A percentile compares a stretch with the other conserved stretches of the same genome.
Evolutionary conservation across 2,329 filamentous ascomycete species (phyloP).

Genomic region (Monilinia vaccinii-corymbosi): DNA sequence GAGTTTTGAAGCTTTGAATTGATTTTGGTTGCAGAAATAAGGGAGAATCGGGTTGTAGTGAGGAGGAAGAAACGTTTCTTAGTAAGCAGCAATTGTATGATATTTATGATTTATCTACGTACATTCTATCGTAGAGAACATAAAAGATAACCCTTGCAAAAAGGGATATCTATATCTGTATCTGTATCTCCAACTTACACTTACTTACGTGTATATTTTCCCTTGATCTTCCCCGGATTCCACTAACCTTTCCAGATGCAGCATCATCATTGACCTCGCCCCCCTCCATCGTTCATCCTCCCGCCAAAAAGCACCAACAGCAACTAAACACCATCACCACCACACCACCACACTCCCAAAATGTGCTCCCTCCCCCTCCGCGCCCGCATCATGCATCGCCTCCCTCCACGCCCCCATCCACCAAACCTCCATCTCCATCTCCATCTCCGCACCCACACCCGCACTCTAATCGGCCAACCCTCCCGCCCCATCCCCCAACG

Average conservation of each 20-base stretch:
- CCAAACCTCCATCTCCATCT: neutral
- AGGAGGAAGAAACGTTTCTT: too few relatives aligned
- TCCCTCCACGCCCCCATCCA: constrained; percentile 16
- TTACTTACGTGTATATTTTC: neutral
- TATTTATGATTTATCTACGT: too few relatives aligned
- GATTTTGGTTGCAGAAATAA: too few relatives aligned
- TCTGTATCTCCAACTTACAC: too few relatives aligned
- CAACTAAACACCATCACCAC: neutral
- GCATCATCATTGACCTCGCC: neutral
- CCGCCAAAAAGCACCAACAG: too few relatives aligned
- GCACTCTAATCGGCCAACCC: constrained; percentile 8
- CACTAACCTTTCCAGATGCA: neutral
- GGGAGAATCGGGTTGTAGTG: too few relatives aligned
- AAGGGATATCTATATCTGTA: too few relatives aligned
- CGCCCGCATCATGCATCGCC: constrained; percentile 22
- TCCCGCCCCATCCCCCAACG: constrained; percentile 3
- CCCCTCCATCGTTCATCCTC: too few relatives aligned
- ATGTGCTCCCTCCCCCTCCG: constrained; percentile 19
- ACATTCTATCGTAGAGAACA: too few relatives aligned
- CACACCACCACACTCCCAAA: neutral
- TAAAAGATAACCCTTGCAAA: too few relatives aligned
- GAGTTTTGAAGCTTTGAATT: too few relatives aligned
- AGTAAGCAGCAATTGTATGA: too few relatives aligned
- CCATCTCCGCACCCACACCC: neutral
- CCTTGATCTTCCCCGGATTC: constrained; percentile 7